Evolutionary conservation across 495 filamentous ascomycete genomes (phyloP), one percentile per base, ranked within the genome.

Genomic region (Penicillium silybi): DNA sequence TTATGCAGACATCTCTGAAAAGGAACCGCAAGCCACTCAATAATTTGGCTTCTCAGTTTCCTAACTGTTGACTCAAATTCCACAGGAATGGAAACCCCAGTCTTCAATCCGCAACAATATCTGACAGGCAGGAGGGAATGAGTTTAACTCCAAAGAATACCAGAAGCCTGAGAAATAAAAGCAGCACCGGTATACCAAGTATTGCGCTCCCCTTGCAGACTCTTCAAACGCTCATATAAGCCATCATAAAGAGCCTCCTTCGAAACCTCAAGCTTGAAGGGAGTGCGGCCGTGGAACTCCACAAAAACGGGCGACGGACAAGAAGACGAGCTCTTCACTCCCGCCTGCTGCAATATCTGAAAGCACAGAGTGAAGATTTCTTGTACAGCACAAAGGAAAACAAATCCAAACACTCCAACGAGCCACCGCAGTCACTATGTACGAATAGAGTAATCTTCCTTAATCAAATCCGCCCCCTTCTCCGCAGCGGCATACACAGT

Each of bases 111-210:
- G 18, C 40, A 9, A 41, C 25, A n/a, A 47, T 17, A 38, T 48
- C 46, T 20, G n/a, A n/a, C n/a, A n/a, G 41, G 48, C n/a, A 50
- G 20, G 6, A 53, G 29, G 6, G 29, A 34, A 20, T 63, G 37
- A 0, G 55, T 61, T 29, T 61, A 72, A n/a, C 58, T 53, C 72
- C 69, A 72, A 18, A 75, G 48, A 10, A 59, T 46, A 4, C 51
- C 49, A 17, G 66, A 66, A 39, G 61, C 54, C 43, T 73, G 67
- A 25, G 53, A 48, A 29, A 63, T 46, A 20, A 64, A 64, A 2
- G 68, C 60, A 5, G 76, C 78, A 1, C 80, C 80, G 0, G 80
- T 83, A 49, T 73, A 84, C 48, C 59, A 84, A 10, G 78, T 82
- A 11, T 66, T 62, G 40, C 70, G 48, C n/a, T 68, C 51, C 1